Conservation (phyloP, 768 basidiomycete species). For the Macrocybe gigantea region DNA sequence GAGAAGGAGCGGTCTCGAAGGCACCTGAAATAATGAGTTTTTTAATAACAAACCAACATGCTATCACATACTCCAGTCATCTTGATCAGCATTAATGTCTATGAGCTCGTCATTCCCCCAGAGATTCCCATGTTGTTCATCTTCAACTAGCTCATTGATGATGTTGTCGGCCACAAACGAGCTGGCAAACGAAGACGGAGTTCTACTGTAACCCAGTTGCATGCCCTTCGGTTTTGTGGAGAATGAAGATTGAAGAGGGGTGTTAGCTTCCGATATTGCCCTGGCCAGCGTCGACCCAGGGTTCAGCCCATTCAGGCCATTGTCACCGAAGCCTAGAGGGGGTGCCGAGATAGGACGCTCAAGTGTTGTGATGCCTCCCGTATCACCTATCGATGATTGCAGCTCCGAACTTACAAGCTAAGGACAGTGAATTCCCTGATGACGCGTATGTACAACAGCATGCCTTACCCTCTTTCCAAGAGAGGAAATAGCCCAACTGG, state of each 20-base stretch:
- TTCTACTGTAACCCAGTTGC: conserved; percentile 61
- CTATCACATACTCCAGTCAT: conserved; percentile 82
- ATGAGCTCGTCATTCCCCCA: conserved; percentile 84
- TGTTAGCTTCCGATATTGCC: conserved; percentile 3
- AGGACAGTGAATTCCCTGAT: conserved; percentile 2
- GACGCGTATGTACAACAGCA: not conserved
- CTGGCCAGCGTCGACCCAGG: conserved; percentile 1
- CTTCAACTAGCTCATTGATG: no score
- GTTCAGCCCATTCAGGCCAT: conserved; percentile 13
- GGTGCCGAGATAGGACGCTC: conserved; percentile 42
- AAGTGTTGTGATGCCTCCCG: conserved; percentile 13
- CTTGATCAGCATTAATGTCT: conserved; percentile 89
- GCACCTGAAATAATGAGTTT: conserved; percentile 39
- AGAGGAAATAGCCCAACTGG: conserved; percentile 95
- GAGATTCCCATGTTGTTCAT: conserved; percentile 28
- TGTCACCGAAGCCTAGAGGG: conserved; percentile 11
- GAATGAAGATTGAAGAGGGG: conserved; percentile 9
- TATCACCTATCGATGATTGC: conserved; percentile 55
- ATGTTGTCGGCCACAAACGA: no score
- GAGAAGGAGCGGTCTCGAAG: conserved; percentile 59
- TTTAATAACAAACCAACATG: not conserved
- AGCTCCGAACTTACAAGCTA: conserved; percentile 72
- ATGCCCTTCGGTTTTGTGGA: conserved; percentile 49
- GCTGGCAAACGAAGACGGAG: conserved; percentile 13
- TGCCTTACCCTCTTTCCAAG: conserved; percentile 68